Evolutionary conservation across 2,329 filamentous ascomycete genomes (phyloP).

Genomic region (Aspergillus fumigatiaffinis): DNA sequence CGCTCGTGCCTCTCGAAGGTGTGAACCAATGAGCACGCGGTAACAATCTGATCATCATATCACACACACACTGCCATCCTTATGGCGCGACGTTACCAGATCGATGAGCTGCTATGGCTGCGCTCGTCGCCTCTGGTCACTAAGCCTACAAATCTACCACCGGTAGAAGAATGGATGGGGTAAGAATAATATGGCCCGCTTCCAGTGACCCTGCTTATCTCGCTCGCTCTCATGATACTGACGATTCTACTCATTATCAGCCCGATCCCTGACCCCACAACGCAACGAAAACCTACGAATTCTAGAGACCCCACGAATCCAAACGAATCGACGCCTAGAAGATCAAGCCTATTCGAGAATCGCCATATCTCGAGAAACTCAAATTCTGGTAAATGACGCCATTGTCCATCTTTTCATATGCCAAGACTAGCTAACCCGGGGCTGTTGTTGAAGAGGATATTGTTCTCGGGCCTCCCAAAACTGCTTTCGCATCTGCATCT

Average conservation of each 20-base stretch:
- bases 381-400: slow-evolving; percentile 40
- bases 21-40: slow-evolving; percentile 27
- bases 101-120: slow-evolving; percentile 70
- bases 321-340: slow-evolving; percentile 31
- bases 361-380: slow-evolving; percentile 47
- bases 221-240: slow-evolving; percentile 14
- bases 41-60: slow-evolving; percentile 19
- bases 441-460: slow-evolving; percentile 63
- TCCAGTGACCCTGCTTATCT: slow-evolving; percentile 4
- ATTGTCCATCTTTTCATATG: slow-evolving; percentile 1
- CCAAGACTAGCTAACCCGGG: slow-evolving; percentile 14
- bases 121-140: slow-evolving; percentile 77
- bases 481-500: slow-evolving; percentile 74
- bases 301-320: slow-evolving; percentile 34
- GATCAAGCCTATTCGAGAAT: slow-evolving; percentile 41
- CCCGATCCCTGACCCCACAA: slow-evolving; percentile 40
- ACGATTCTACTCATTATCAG: slow-evolving; percentile 24
- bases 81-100: slow-evolving; percentile 62
- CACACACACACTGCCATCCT: slow-evolving; percentile 19
- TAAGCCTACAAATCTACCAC: slow-evolving; percentile 74
- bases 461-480: slow-evolving; percentile 78
- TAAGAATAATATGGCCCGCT: slow-evolving; percentile 42
- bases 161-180: slow-evolving; percentile 96
- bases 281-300: slow-evolving; percentile 36
- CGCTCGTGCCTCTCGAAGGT: neutral